Evolutionary conservation across 768 basidiomycete genomes (phyloP), one percentile per base, ranked within the genome.

Genomic region (Termitomyces sp.): DNA sequence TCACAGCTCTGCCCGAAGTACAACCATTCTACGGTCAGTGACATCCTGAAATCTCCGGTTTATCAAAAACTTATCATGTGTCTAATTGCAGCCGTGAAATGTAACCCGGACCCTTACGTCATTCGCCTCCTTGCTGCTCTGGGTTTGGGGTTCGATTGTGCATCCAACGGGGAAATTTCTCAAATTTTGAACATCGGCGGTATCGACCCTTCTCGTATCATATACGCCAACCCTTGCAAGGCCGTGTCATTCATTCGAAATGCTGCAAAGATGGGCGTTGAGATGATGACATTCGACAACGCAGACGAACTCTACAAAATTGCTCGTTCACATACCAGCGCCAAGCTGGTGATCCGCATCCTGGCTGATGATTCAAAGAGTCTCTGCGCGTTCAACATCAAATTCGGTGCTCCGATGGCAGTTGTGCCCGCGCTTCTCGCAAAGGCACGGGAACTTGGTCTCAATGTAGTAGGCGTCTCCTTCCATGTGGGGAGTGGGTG

Each of bases 201-300:
- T 7, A 81, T 96, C 49, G 79, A 82, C 44, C 85, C 95, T 4
- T 80, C 82, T 51, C 82, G 88, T 54, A 89, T 99, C 77, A 92
- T 98, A 67, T 99, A 94, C 65, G 97, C 97, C 60, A 99, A 99
- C 73, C 97, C 97, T 0, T 98, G 97, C 86, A 99, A 99, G 74
- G 91, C 97, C 2, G 79, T 83, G 11, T 96, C 94, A 0, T 98
- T 95, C 75, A 81, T 99, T 63, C 89, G 94, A 46, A 82, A 84
- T 62, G 91, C 97, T 15, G 85, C 86, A 39, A 84, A 81, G 62
- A 71, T 76, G 31, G 86, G 89, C 20, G 95, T 98, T 50, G 81
- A 92, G 66, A 85, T 81, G 74, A 97, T 98, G 96, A 98, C 96
- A 5, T 99, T 99, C 68, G 97, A 99, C 76, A 99, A 98, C 71